phyloP scores from a whole-genome alignment of 306 rosid genomes.

The Mimosa bimucronata region DNA sequence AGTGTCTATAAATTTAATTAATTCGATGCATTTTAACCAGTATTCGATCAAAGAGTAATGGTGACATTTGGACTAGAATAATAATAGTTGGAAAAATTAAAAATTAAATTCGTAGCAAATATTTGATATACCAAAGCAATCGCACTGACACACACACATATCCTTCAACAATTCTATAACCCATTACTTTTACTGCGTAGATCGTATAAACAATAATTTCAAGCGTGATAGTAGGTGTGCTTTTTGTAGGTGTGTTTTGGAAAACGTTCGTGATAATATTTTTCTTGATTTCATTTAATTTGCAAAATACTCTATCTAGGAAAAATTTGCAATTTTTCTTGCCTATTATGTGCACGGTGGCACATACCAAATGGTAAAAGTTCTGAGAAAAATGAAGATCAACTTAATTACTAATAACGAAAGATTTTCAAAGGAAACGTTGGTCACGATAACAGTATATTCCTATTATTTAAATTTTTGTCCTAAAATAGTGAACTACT shows the following conservation, averaged over 20 bases:
- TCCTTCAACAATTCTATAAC: neutral
- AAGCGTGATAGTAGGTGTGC: neutral
- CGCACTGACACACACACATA: no score
- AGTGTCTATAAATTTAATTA: neutral
- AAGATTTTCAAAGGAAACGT: no score
- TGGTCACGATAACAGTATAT: no score
- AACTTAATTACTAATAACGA: no score
- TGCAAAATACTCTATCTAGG: neutral
- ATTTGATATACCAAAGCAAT: neutral
- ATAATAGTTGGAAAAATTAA: neutral
- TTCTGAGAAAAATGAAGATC: no score
- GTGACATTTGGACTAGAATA: neutral
- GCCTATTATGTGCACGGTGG: neutral
- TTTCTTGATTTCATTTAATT: neutral
- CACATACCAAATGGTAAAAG: no score
- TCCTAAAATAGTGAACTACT: no score
- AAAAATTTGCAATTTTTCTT: neutral
- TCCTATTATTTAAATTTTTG: no score
- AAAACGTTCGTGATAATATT: neutral
- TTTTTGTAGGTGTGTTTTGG: neutral
- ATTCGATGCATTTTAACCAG: no score
- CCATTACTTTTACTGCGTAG: neutral
- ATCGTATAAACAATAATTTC: no score
- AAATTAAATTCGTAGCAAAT: neutral
- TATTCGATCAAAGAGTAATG: no score